Percentiles rank a stretch among this genome's conserved stretches.
Conservation (phyloP, 768 basidiomycete species). For the Auriscalpium vulgare region DNA sequence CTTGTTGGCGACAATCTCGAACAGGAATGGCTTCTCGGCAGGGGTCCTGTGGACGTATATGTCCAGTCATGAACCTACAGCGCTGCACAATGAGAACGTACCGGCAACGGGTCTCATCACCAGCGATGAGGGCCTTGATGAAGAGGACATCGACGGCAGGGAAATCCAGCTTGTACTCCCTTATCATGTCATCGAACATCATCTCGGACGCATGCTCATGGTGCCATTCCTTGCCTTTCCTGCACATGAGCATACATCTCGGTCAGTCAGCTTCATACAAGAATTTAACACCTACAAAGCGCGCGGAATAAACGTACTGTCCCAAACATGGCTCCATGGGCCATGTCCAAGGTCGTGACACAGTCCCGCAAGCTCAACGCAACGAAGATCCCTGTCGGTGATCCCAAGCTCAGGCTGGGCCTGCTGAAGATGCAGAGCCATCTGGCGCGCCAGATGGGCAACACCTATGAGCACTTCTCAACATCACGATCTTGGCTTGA, state of each 20-base stretch:
- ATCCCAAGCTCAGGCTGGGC: slow-evolving; percentile 58
- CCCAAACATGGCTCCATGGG: slow-evolving; percentile 84
- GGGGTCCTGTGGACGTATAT: not conserved
- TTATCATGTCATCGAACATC: slow-evolving; percentile 70
- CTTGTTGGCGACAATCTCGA: slow-evolving; percentile 80
- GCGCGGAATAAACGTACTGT: slow-evolving; percentile 58
- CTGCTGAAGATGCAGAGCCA: slow-evolving; percentile 48
- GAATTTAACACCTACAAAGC: slow-evolving; percentile 41
- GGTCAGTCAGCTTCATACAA: no score
- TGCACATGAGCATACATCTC: slow-evolving; percentile 14
- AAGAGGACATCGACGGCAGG: slow-evolving; percentile 42
- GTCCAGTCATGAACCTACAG: not conserved
- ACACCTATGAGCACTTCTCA: slow-evolving; percentile 47
- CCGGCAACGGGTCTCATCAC: slow-evolving; percentile 45
- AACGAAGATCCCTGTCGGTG: slow-evolving; percentile 62
- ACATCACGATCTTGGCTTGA: not conserved
- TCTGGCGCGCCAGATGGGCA: slow-evolving; percentile 59
- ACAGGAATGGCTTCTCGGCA: slow-evolving; percentile 61
- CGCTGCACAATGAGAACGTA: slow-evolving; percentile 23
- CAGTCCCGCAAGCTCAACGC: slow-evolving; percentile 73
- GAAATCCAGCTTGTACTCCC: slow-evolving; percentile 46
- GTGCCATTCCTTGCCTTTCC: slow-evolving; percentile 47
- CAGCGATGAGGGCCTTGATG: slow-evolving; percentile 74
- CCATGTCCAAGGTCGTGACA: slow-evolving; percentile 86
- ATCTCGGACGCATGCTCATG: slow-evolving; percentile 77